Base-by-base conservation (phyloP, 2,329 filamentous ascomycete species). In the Ascomycota sp. region DNA sequence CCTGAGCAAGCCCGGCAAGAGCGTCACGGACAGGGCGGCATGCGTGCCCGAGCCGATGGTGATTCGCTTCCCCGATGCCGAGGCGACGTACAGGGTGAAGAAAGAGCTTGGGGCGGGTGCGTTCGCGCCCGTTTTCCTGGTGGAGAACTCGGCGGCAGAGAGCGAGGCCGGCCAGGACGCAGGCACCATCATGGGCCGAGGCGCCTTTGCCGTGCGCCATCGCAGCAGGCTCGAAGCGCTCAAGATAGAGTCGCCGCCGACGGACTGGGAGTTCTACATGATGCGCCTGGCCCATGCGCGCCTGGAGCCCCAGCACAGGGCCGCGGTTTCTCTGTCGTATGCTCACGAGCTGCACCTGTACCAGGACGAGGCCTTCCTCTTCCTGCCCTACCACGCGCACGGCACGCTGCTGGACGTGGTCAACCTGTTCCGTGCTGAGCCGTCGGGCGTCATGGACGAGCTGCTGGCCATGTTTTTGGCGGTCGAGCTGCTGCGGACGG, bases 231-330 rank as follows among this genome's bases (percentile, higher is more conserved):
- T 89, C 5, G 83, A 93, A 53, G 89, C 89, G 2, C 64, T 98
- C 44, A 98, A 98, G 55, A 84, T 92, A 72, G 89, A 98, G 56
- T 69, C 77, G 26, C 82, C 84, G 1, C 80, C 86, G 0, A 77
- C 74, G 5, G 66, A 79, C 0, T 98, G 89, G 89, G 89, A 98
- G 49, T 98, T 95, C 49, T 79, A 92, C 55, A 91, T 98, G 54
- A 82, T 95, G 60, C 76, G 81, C 2, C 69, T 82, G 36, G 72
- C 79, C 2, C 80, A 86, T 41, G 61, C 68, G 16, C 77, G 89
- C 1, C 62, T 98, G 0, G 76, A 75, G 0, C 64, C 75, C 1
- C 68, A 66, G 25, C 58, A 77, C 38, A 73, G 86, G 10, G 76
- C 77, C 0, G 65, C 72, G 1, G 72, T 80, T 3, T 91, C 80